These are phyloP conservation scores for Glycine soja DNA, from an alignment of 306 rosid genomes.

Conservation along the genomic window DNA sequence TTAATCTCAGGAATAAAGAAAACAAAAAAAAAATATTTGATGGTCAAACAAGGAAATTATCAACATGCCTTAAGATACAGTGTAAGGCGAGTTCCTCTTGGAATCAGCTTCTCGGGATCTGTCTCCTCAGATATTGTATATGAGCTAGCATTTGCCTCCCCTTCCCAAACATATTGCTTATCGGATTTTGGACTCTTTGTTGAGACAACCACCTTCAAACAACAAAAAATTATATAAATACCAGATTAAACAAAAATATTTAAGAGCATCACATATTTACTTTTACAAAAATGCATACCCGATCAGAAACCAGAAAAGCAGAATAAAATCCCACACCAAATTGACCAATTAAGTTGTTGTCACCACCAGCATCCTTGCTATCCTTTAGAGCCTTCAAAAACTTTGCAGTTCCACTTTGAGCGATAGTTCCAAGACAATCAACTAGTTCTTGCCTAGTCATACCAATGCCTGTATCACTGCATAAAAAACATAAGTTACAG, in stretches of 20 bases:
- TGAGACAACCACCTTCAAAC: conserved; percentile 85
- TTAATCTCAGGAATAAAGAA: conserved; percentile 39
- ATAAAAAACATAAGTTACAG: conserved; percentile 37
- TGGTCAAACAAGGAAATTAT: background rate
- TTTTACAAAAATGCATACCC: conserved; percentile 58
- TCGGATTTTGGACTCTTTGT: conserved; percentile 90
- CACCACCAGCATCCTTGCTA: conserved; percentile 85
- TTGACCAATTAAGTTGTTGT: conserved; percentile 91
- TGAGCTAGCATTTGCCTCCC: conserved; percentile 95
- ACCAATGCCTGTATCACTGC: conserved; percentile 95
- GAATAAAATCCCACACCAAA: conserved; percentile 98
- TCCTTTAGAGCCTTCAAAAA: conserved; percentile 95
- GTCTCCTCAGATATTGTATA: conserved; percentile 90
- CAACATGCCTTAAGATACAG: conserved; percentile 76
- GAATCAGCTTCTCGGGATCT: conserved; percentile 78
- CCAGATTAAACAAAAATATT: background rate
- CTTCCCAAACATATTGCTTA: conserved; percentile 96
- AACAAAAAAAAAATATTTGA: conserved; percentile 11
- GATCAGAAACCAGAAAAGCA: conserved; percentile 86
- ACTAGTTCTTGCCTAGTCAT: conserved; percentile 92
- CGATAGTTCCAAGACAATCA: conserved; percentile 98
- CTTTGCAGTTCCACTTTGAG: conserved; percentile 98
- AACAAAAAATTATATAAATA: conserved; percentile 39
- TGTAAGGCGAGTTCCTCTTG: conserved; percentile 92
- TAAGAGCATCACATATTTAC: background rate